phyloP scores from a whole-genome alignment of 345 rosid genomes.

The Chamaenerion angustifolium region DNA sequence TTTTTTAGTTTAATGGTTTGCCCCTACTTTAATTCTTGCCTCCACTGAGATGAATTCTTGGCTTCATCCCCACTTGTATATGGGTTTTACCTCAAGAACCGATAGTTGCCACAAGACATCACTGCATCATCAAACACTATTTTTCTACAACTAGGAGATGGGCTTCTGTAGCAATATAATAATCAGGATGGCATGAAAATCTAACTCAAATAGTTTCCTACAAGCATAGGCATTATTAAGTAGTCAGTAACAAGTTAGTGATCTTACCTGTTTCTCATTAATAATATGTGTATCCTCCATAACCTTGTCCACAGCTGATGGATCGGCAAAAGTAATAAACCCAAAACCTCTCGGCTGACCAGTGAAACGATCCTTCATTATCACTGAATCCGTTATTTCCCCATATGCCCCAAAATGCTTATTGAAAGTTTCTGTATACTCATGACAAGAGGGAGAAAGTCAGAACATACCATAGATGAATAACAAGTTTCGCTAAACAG shows the following conservation, averaged over 20 bases:
- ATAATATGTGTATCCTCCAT: constrained; percentile 59
- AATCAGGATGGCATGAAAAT: no score
- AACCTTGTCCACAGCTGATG: constrained; percentile 77
- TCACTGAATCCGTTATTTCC: constrained; percentile 75
- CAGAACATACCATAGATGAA: not conserved
- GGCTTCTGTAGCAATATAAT: no score
- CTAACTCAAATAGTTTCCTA: not conserved
- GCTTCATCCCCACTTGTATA: no score
- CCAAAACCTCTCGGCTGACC: constrained; percentile 92
- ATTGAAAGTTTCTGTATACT: constrained; percentile 40
- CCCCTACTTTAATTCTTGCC: no score
- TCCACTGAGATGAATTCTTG: no score
- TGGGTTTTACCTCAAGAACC: no score
- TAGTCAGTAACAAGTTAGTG: no score
- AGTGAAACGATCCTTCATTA: constrained; percentile 75
- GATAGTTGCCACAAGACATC: no score
- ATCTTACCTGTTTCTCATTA: constrained; percentile 70
- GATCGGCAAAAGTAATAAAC: constrained; percentile 76
- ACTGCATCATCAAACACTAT: no score
- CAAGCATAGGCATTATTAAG: no score
- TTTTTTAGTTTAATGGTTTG: no score
- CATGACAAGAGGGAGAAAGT: not conserved
- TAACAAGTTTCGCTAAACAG: not conserved
- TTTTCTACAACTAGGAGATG: no score
- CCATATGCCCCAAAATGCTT: constrained; percentile 77